phyloP scores from a whole-genome alignment of 2,329 filamentous ascomycete genomes.

The Phyllachora maydis region DNA sequence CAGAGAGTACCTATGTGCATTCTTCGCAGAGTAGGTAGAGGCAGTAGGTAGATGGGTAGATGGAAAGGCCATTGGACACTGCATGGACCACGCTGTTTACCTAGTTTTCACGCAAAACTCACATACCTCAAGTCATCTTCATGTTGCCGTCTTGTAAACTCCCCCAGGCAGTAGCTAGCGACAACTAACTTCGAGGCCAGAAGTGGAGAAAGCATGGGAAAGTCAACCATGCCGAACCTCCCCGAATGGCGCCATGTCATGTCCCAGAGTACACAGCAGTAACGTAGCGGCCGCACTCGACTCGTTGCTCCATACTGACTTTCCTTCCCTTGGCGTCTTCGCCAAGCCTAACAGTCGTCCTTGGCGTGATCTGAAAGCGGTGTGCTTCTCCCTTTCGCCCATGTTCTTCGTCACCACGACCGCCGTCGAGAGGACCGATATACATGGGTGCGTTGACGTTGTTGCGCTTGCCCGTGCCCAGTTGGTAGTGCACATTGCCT shows the following conservation, averaged over 20 bases:
- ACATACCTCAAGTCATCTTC: too few species aligned
- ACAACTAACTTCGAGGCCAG: too few species aligned
- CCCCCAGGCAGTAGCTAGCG: too few species aligned
- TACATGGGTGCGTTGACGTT: constrained; percentile 61
- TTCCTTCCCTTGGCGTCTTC: constrained; percentile 39
- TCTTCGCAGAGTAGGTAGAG: too few species aligned
- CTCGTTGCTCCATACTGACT: constrained; percentile 62
- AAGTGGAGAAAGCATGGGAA: not conserved
- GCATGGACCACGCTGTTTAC: too few species aligned
- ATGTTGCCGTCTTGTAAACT: too few species aligned
- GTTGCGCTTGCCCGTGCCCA: constrained; percentile 76
- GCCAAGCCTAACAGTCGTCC: constrained; percentile 45
- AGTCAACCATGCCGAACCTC: too few species aligned
- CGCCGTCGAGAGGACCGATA: constrained; percentile 53
- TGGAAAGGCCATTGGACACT: too few species aligned
- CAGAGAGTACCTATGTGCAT: too few species aligned
- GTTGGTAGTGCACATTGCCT: constrained; percentile 81
- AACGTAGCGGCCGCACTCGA: constrained; percentile 68
- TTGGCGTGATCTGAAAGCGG: constrained; percentile 63
- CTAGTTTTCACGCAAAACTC: too few species aligned
- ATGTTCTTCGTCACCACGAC: constrained; percentile 32
- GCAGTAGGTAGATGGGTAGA: too few species aligned
- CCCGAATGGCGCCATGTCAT: too few species aligned
- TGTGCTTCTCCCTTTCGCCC: constrained; percentile 43
- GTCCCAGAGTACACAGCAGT: constrained; percentile 59